Evolutionary conservation across 495 filamentous ascomycete species (phyloP).

Genomic region (Penicillium malachiteum): DNA sequence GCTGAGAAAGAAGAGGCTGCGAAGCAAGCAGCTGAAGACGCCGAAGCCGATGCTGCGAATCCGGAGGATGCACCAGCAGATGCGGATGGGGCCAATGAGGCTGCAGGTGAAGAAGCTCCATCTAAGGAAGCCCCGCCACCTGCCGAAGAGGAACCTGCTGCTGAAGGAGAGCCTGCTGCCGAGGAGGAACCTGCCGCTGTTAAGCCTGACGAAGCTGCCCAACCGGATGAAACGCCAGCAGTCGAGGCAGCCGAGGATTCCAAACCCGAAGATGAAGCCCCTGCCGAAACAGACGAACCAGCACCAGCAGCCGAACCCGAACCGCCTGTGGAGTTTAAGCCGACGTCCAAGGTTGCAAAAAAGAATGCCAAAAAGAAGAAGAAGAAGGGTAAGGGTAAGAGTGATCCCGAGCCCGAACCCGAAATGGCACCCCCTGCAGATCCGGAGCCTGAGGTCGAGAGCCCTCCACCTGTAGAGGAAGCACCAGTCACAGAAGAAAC

Average conservation of each 20-base stretch:
- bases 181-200: constrained; percentile 1
- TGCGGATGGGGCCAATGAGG: not conserved
- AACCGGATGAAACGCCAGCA: not conserved
- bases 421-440: not conserved
- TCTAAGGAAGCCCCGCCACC: not conserved
- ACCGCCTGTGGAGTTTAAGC: not conserved
- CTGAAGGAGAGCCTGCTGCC: not conserved
- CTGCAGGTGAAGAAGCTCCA: not conserved
- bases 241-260: constrained; percentile 12
- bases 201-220: constrained; percentile 10
- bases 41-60: constrained; percentile 8
- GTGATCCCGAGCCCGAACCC: not conserved
- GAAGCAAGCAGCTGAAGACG: constrained; percentile 25
- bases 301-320: not conserved
- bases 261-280: not conserved
- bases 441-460: constrained; percentile 5
- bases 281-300: not conserved
- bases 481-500: constrained; percentile 2
- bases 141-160: not conserved
- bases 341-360: not conserved
- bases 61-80: constrained; percentile 13
- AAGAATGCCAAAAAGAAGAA: not conserved
- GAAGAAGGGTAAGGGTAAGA: not conserved
- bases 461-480: not conserved
- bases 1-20: constrained; percentile 31